Base-by-base conservation (phyloP, 2,329 filamentous ascomycete genomes). In the Exophiala sideris region DNA sequence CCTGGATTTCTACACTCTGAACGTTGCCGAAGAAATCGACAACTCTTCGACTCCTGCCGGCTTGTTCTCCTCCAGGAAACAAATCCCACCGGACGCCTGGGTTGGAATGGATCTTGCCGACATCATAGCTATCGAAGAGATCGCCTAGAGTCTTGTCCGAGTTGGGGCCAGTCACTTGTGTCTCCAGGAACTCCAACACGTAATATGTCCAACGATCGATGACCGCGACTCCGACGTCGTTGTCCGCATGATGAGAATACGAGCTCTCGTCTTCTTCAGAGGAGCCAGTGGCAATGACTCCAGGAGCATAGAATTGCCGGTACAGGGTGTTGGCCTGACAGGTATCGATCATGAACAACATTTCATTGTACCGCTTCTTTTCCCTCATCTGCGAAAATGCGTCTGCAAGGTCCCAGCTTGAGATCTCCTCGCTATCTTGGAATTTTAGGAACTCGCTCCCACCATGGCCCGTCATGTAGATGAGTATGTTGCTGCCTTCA, bases 371-470 rank as follows among this genome's bases (percentile, higher is more conserved):
- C 78, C 94, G 86, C 77, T 95, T 95, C 84, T 99, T 99, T 80
- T 99, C 94, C 89, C 91, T 96, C 94, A 99, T 99, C 77, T 99
- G 92, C 73, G 95, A 91, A 70, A 99, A 97, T 0, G 94, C 94
- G 71, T 99, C 90, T 4, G 95, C 94, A 53, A 99, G 77, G 73
- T 99, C 94, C 70, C 95, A 96, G 0, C 91, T 91, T 52, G 90
- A 91, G 62, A 99, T 97, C 73, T 99, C 94, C 71, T 99, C 94
- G 5, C 91, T 89, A 65, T 99, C 94, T 71, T 99, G 94, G 67
- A 99, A 99, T 71, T 99, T 99, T 55, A 99, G 75, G 65, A 99
- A 99, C 73, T 96, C 91, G 69, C 97, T 96, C 14, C 94, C 94
- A 32, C 94, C 94, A 66, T 99, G 94, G 0, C 94, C 94, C 1